phyloP scores from a whole-genome alignment of 768 basidiomycete species.

The Tremella fuciformis region DNA sequence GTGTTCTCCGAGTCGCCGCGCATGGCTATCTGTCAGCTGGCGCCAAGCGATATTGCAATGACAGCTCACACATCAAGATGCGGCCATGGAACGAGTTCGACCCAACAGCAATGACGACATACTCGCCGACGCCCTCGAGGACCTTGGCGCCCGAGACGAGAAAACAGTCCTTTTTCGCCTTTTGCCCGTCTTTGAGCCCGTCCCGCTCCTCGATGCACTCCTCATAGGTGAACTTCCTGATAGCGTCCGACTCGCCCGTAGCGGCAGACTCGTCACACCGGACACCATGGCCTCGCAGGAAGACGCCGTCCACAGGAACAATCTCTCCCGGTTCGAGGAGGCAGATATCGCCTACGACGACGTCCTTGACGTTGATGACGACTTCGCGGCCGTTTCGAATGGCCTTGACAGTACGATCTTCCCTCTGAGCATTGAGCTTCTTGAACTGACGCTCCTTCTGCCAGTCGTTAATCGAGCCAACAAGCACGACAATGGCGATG shows the following conservation, averaged over 20 bases:
- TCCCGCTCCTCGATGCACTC: conserved; percentile 64
- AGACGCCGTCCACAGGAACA: conserved; percentile 92
- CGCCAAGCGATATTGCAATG: too few species aligned
- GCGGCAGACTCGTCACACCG: conserved; percentile 94
- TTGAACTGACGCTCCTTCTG: conserved; percentile 97
- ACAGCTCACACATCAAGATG: conserved; percentile 88
- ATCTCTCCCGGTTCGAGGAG: conserved; percentile 93
- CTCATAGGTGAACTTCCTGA: conserved; percentile 77
- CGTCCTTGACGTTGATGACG: conserved; percentile 71
- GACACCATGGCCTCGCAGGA: conserved; percentile 86
- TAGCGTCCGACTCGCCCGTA: conserved; percentile 94
- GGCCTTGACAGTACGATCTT: conserved; percentile 84
- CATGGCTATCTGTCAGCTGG: conserved; percentile 62
- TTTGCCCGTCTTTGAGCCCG: conserved; percentile 46
- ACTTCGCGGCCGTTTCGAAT: conserved; percentile 68
- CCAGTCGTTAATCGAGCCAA: conserved; percentile 95
- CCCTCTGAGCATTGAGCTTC: conserved; percentile 86
- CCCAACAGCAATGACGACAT: conserved; percentile 89
- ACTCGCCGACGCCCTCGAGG: conserved; percentile 86
- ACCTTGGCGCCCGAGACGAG: conserved; percentile 88
- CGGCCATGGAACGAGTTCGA: conserved; percentile 90
- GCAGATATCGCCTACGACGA: conserved; percentile 91
- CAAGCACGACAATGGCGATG: conserved; percentile 61
- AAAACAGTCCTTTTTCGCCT: conserved; percentile 81
- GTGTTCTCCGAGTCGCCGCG: conserved; percentile 83